Conservation (phyloP, 371 early-diverging fungal species). For the Mucor ambiguus region DNA sequence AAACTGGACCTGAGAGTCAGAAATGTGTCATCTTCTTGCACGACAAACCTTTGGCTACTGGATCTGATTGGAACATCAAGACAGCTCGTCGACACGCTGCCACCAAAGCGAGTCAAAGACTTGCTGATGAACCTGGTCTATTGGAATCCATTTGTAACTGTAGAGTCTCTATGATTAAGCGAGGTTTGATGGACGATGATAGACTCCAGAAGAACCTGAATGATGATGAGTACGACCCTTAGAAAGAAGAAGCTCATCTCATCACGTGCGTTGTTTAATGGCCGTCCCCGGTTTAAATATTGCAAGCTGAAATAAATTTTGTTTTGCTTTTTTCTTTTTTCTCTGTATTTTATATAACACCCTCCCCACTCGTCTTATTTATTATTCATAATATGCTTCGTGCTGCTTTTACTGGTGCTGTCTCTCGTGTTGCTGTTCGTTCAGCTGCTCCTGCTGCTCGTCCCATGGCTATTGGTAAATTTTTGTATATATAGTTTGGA, state of each 20-base stretch:
- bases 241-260: slow-evolving; percentile 2
- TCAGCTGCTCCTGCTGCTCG: slow-evolving; percentile 35
- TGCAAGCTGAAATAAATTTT: slow-evolving; percentile 6
- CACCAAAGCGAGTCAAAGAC: slow-evolving; percentile 32
- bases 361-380: slow-evolving; percentile 39
- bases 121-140: slow-evolving; percentile 43
- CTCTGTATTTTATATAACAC: slow-evolving; percentile 24
- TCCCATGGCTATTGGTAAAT: slow-evolving; percentile 35
- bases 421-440: slow-evolving; percentile 43
- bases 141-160: slow-evolving; percentile 43
- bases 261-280: slow-evolving; percentile 17
- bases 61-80: slow-evolving; percentile 50
- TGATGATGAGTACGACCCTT: slow-evolving; percentile 7
- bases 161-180: slow-evolving; percentile 17
- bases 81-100: slow-evolving; percentile 57
- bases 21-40: slow-evolving; percentile 58
- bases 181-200: slow-evolving; percentile 13
- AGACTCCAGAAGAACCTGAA: background rate
- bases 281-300: slow-evolving; percentile 20
- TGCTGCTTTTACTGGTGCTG: slow-evolving; percentile 48
- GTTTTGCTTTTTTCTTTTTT: slow-evolving; percentile 20
- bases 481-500: background rate
- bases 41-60: slow-evolving; percentile 42
- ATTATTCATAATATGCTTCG: slow-evolving; percentile 49
- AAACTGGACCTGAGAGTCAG: slow-evolving; percentile 34